Percentiles rank a stretch among this genome's conserved stretches.
These are phyloP conservation scores for Xylariaceae sp. DNA, from an alignment of 2,329 filamentous ascomycete genomes.

Conservation along the genomic window DNA sequence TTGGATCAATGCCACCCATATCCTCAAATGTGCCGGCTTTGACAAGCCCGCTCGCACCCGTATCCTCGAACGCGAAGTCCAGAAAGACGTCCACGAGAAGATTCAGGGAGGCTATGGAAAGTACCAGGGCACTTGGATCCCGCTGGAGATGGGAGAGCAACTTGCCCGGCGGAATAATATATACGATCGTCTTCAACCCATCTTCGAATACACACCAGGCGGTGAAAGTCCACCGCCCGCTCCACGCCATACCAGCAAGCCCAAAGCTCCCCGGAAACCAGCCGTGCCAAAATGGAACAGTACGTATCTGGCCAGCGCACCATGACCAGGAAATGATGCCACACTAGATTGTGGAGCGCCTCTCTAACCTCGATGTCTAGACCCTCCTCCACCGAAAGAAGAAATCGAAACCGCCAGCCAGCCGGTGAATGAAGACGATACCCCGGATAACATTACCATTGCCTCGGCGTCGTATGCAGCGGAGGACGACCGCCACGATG, in stretches of 20 bases:
- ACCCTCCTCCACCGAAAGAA: slow-evolving; percentile 44
- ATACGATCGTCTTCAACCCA: slow-evolving; percentile 73
- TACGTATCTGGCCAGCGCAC: slow-evolving; percentile 19
- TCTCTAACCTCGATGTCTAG: slow-evolving; percentile 25
- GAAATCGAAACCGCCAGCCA: slow-evolving; percentile 59
- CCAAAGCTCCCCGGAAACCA: slow-evolving; percentile 66
- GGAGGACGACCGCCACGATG: slow-evolving; percentile 72
- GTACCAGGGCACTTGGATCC: slow-evolving; percentile 99
- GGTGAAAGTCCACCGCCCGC: slow-evolving; percentile 86
- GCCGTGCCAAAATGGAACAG: slow-evolving; percentile 57
- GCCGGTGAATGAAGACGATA: slow-evolving; percentile 68
- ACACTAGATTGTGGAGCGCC: not conserved
- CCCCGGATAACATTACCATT: slow-evolving; percentile 75
- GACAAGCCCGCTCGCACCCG: slow-evolving; percentile 94
- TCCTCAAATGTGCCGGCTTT: slow-evolving; percentile 92
- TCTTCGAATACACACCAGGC: slow-evolving; percentile 85
- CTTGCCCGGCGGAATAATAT: slow-evolving; percentile 85
- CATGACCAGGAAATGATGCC: not conserved
- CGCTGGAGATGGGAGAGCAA: slow-evolving; percentile 70
- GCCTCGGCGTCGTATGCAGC: slow-evolving; percentile 79
- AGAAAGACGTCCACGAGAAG: slow-evolving; percentile 95
- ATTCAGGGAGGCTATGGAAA: slow-evolving; percentile 98
- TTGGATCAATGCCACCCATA: slow-evolving; percentile 99
- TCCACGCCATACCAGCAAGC: slow-evolving; percentile 85
- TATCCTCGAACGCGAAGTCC: slow-evolving; percentile 92